Percentiles rank a stretch among this genome's conserved stretches.
phyloP scores from a whole-genome alignment of 345 rosid species.

The Atalantia buxifolia region DNA sequence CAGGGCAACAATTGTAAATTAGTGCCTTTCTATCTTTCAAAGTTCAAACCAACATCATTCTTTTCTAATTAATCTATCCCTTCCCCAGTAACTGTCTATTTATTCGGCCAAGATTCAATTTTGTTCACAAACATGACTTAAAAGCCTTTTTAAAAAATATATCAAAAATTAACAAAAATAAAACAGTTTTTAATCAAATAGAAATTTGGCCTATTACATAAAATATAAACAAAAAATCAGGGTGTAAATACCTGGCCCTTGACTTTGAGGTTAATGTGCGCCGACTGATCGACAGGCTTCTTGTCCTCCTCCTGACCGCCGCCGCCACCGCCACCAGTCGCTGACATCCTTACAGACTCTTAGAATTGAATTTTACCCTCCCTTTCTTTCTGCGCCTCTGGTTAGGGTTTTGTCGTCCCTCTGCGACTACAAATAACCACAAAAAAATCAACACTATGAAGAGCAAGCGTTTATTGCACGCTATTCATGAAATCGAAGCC shows the following conservation, averaged over 20 bases:
- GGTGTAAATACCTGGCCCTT: constrained; percentile 59
- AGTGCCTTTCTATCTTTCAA: not conserved
- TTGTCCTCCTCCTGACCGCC: constrained; percentile 57
- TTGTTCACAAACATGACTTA: not conserved
- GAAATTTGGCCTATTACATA: not conserved
- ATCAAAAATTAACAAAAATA: not conserved
- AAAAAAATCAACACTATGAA: not conserved
- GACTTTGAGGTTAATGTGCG: constrained; percentile 72
- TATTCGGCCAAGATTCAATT: not conserved
- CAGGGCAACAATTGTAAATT: too few species aligned
- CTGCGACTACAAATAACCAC: not conserved
- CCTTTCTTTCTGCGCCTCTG: too few species aligned
- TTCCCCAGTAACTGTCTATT: not conserved
- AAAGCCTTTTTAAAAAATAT: too few species aligned
- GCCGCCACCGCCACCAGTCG: constrained; percentile 28
- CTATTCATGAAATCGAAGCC: constrained; percentile 6
- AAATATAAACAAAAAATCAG: too few species aligned
- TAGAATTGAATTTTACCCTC: not conserved
- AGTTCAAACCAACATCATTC: not conserved
- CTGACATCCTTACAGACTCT: constrained; percentile 34
- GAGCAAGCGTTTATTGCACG: constrained; percentile 29
- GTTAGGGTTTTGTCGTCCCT: not conserved
- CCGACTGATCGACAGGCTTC: constrained; percentile 54
- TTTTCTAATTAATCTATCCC: not conserved
- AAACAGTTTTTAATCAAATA: too few species aligned